Conservation (phyloP, 1,139 yeast species). For the Suhomyces taliae region DNA sequence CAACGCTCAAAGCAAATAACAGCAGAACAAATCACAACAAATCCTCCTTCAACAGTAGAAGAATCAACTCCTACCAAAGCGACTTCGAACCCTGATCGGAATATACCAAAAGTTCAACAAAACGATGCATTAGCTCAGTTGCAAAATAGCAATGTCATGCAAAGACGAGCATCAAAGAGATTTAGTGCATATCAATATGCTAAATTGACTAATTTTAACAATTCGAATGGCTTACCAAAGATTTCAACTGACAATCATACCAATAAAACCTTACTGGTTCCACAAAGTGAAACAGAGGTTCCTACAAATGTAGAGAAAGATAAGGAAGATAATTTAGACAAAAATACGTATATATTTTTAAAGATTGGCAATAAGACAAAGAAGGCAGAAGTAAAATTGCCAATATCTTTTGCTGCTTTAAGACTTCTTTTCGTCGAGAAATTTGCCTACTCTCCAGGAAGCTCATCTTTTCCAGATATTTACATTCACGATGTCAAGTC, state of each 20-base stretch:
- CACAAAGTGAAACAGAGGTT: neutral
- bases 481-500: slow-evolving; percentile 65
- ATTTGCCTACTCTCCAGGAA: slow-evolving; percentile 80
- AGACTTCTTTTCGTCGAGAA: slow-evolving; percentile 80
- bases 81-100: slow-evolving; percentile 5
- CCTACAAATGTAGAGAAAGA: neutral
- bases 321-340: neutral
- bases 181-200: slow-evolving; percentile 94
- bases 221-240: slow-evolving; percentile 18
- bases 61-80: slow-evolving; percentile 3
- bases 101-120: slow-evolving; percentile 3
- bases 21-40: neutral
- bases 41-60: slow-evolving; percentile 1
- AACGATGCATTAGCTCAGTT: slow-evolving; percentile 69
- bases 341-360: slow-evolving; percentile 41
- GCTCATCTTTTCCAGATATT: slow-evolving; percentile 74
- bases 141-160: slow-evolving; percentile 78
- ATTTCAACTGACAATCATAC: slow-evolving; percentile 8
- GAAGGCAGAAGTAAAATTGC: slow-evolving; percentile 52
- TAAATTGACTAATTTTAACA: slow-evolving; percentile 59
- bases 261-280: neutral
- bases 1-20: slow-evolving; percentile 9
- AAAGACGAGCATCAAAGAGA: slow-evolving; percentile 87
- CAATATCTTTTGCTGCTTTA: slow-evolving; percentile 62
- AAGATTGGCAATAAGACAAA: slow-evolving; percentile 62